Percentiles rank a stretch among this genome's conserved stretches.
These are phyloP conservation scores for Neostapfia colusana DNA, from an alignment of 176 grass and related monocot genomes.

Conservation along the genomic window DNA sequence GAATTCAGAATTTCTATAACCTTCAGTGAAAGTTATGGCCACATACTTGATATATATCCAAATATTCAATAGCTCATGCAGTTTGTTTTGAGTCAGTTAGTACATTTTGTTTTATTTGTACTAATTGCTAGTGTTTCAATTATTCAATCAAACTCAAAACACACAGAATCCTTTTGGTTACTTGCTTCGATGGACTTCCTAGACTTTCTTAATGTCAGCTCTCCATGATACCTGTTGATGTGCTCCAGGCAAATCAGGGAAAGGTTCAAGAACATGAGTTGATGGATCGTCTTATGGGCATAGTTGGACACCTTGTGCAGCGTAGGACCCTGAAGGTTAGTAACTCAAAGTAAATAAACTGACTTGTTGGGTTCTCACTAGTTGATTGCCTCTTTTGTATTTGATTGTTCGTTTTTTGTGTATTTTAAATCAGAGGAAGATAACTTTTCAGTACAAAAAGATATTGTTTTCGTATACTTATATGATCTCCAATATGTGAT, in stretches of 20 bases:
- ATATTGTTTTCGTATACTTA: not conserved
- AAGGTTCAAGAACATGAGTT: constrained; percentile 86
- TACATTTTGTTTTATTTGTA: constrained; percentile 8
- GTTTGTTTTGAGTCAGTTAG: not conserved
- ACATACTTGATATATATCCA: constrained; percentile 1
- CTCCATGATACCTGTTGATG: constrained; percentile 33
- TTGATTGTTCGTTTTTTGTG: constrained; percentile 8
- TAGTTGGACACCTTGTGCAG: constrained; percentile 91
- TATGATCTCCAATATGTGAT: constrained; percentile 1
- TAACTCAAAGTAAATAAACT: constrained; percentile 36
- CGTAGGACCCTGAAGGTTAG: constrained; percentile 90
- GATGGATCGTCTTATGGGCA: constrained; percentile 88
- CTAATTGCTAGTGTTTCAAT: not conserved
- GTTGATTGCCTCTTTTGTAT: constrained; percentile 5
- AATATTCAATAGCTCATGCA: not conserved
- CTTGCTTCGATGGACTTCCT: not conserved
- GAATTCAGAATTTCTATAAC: no score
- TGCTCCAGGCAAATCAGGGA: constrained; percentile 70
- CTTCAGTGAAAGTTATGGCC: not conserved
- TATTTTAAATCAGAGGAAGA: constrained; percentile 3
- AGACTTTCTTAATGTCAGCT: constrained; percentile 10
- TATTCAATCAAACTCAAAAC: not conserved
- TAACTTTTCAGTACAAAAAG: constrained; percentile 9
- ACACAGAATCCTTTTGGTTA: not conserved
- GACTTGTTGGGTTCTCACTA: not conserved